Conservation (phyloP, 139 green algal species). For the Klebsormidium nitens region DNA sequence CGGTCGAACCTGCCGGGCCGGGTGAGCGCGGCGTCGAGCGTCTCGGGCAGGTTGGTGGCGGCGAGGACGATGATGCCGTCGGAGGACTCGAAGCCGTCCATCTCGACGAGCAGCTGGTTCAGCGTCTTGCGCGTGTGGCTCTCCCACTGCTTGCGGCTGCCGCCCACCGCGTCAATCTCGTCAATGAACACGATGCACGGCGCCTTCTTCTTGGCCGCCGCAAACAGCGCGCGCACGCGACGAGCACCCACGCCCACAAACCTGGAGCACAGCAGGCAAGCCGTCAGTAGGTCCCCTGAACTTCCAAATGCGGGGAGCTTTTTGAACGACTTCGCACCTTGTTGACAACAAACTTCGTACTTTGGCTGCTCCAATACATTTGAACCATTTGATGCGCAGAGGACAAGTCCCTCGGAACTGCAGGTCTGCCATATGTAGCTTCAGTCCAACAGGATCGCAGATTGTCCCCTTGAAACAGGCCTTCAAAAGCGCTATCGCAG, state of each 20-base stretch:
- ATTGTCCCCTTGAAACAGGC: too few relatives aligned
- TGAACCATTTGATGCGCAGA: too few relatives aligned
- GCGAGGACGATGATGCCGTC: constrained; percentile 91
- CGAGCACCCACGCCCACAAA: constrained; percentile 85
- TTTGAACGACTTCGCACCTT: too few relatives aligned
- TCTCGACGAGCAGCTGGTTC: constrained; percentile 83
- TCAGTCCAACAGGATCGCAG: too few relatives aligned
- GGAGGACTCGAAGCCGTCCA: constrained; percentile 92
- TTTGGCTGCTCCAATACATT: too few relatives aligned
- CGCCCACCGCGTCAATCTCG: constrained; percentile 44
- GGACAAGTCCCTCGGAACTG: too few relatives aligned
- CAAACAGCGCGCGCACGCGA: constrained; percentile 68
- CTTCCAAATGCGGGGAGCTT: too few relatives aligned
- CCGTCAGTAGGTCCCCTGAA: too few relatives aligned
- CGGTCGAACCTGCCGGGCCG: constrained; percentile 86
- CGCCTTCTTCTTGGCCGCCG: constrained; percentile 77
- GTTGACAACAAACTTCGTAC: too few relatives aligned
- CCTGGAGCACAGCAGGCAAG: too few relatives aligned
- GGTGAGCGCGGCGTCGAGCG: constrained; percentile 89
- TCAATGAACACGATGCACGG: constrained; percentile 51
- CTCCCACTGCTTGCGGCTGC: constrained; percentile 42
- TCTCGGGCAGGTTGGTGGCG: constrained; percentile 92
- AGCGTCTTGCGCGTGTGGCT: constrained; percentile 75
- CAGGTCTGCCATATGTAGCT: too few relatives aligned
- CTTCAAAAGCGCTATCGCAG: too few relatives aligned